A percentile compares a stretch with the other conserved stretches of the same genome.
phyloP scores from a whole-genome alignment of 2,329 filamentous ascomycete genomes.

The Fusarium sp. region DNA sequence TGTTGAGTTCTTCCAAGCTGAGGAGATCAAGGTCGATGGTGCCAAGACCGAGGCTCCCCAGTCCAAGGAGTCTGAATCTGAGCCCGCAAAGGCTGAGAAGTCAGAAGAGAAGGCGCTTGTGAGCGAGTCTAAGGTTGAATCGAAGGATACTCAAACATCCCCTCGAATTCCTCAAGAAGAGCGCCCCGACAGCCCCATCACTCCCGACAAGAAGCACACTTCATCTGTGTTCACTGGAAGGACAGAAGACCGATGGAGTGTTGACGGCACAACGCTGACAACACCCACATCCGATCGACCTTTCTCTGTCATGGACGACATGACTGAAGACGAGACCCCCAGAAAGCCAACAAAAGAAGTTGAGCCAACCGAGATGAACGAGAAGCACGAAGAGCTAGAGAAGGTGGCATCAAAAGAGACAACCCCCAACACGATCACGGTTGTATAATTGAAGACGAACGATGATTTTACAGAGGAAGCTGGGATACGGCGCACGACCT shows the following conservation, averaged over 20 bases:
- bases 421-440: constrained; percentile 42
- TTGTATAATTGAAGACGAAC: constrained; percentile 43
- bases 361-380: constrained; percentile 38
- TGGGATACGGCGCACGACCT: constrained; percentile 36
- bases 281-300: constrained; percentile 54
- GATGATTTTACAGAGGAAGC: constrained; percentile 40
- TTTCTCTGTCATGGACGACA: constrained; percentile 49
- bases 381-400: constrained; percentile 38
- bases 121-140: constrained; percentile 15
- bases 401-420: constrained; percentile 43
- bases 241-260: constrained; percentile 53
- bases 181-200: constrained; percentile 46
- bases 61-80: background rate
- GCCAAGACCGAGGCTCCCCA: constrained; percentile 9
- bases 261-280: constrained; percentile 52
- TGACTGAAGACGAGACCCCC: constrained; percentile 48
- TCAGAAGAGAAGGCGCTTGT: background rate
- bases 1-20: constrained; percentile 33
- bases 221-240: constrained; percentile 54
- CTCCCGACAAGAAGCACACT: constrained; percentile 50
- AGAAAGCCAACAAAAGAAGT: constrained; percentile 44
- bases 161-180: constrained; percentile 33
- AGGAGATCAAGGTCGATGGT: constrained; percentile 25
- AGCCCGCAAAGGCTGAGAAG: constrained; percentile 6
- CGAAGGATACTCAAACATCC: constrained; percentile 20